Evolutionary conservation across 75 land plant species (phyloP).

Genomic region (Pinus tabuliformis): DNA sequence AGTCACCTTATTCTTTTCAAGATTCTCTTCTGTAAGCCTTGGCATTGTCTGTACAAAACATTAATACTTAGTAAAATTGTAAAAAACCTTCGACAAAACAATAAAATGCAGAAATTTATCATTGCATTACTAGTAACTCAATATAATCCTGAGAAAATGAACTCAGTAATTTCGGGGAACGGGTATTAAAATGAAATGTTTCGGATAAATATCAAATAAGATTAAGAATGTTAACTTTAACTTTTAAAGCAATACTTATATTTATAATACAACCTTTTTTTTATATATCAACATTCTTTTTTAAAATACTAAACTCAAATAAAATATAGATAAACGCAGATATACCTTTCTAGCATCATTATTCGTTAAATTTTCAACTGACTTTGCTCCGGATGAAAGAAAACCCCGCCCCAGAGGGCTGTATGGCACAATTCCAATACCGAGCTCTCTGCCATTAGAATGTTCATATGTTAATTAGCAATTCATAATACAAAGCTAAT

Average conservation of each 20-base stretch:
- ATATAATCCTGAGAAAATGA: no score
- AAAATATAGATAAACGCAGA: not conserved
- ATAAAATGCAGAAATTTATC: no score
- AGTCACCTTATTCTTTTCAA: slow-evolving; percentile 37
- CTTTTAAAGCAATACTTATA: no score
- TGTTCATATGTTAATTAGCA: not conserved
- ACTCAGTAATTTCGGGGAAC: no score
- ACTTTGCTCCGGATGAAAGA: slow-evolving; percentile 11
- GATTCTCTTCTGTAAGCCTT: slow-evolving; percentile 36
- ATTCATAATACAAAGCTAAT: not conserved
- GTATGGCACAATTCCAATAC: slow-evolving; percentile 10
- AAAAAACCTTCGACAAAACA: no score
- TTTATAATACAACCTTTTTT: no score
- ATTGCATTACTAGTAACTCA: no score
- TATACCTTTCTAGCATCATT: slow-evolving; percentile 56
- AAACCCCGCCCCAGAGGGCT: slow-evolving; percentile 77
- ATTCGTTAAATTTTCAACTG: slow-evolving; percentile 14
- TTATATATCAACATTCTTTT: no score
- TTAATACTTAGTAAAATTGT: not conserved
- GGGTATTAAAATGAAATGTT: no score
- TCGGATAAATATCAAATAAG: no score
- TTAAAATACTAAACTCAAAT: not conserved
- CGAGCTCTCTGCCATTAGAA: not conserved
- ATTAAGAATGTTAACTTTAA: no score
- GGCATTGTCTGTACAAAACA: slow-evolving; percentile 11